phyloP scores from a whole-genome alignment of 1,139 yeast species.

The Suhomyces panamericanus region DNA sequence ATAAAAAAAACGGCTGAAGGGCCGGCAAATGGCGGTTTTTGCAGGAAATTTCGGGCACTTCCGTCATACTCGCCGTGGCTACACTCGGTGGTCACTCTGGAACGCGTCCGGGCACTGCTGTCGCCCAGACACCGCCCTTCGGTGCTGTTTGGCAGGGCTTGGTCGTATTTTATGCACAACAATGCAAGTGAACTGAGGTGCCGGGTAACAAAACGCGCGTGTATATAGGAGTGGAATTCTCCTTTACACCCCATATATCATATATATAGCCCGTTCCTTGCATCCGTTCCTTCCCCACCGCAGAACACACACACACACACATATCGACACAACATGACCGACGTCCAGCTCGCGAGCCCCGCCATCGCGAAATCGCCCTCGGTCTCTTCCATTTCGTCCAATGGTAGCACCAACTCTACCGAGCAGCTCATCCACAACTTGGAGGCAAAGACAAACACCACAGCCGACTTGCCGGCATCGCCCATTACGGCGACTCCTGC shows the following conservation, averaged over 20 bases:
- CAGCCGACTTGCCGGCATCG: constrained; percentile 1
- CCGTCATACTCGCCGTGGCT: neutral
- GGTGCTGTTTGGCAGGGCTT: neutral
- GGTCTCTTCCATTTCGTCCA: constrained; percentile 31
- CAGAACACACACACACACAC: too few species aligned
- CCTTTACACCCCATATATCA: neutral
- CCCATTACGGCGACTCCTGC: constrained; percentile 1
- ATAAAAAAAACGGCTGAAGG: too few species aligned
- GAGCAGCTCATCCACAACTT: constrained; percentile 33
- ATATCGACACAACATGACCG: neutral
- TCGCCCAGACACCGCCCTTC: neutral
- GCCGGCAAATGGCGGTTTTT: neutral
- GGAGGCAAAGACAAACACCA: neutral
- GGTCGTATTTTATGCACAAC: constrained; percentile 2
- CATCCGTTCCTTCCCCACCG: neutral
- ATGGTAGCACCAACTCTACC: constrained; percentile 32
- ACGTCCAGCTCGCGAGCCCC: neutral
- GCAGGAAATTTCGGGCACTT: neutral
- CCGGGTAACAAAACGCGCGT: constrained; percentile 10
- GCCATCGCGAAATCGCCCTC: constrained; percentile 16
- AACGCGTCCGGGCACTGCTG: too few species aligned
- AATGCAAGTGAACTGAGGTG: constrained; percentile 6
- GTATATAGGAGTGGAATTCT: constrained; percentile 1
- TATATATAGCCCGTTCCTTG: neutral
- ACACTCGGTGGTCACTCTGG: too few species aligned